Percentiles rank a stretch among this genome's conserved stretches.
Conservation (phyloP, 139 green algal species). For the Asterochloris erici region DNA sequence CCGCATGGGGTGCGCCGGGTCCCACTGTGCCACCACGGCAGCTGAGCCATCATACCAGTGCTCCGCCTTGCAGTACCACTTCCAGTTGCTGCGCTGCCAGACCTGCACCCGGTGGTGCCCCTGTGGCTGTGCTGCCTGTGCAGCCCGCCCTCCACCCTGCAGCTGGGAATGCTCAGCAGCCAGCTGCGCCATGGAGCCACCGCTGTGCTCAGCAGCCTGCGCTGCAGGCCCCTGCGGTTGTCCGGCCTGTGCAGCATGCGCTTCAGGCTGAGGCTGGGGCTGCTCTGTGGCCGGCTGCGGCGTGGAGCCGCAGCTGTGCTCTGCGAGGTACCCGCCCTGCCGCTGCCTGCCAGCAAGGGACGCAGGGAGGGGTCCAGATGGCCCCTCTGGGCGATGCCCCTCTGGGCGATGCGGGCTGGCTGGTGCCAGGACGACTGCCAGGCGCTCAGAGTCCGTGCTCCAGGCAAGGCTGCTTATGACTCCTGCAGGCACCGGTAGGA, state of each 20-base stretch:
- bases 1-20: constrained; percentile 49
- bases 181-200: neutral
- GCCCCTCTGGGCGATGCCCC: too few species aligned
- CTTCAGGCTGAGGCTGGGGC: too few species aligned
- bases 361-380: too few species aligned
- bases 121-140: neutral
- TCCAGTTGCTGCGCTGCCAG: constrained; percentile 93
- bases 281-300: too few species aligned
- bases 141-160: too few species aligned
- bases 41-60: constrained; percentile 11
- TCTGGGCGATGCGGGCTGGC: too few species aligned
- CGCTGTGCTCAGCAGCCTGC: neutral
- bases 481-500: neutral
- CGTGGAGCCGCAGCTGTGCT: too few species aligned
- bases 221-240: too few species aligned
- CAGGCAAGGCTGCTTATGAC: constrained; percentile 52
- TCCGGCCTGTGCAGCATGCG: too few species aligned
- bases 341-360: too few species aligned
- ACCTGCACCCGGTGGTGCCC: constrained; percentile 63
- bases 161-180: too few species aligned
- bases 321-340: too few species aligned
- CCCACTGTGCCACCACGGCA: constrained; percentile 39
- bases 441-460: constrained; percentile 78
- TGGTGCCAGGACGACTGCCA: constrained; percentile 59
- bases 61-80: constrained; percentile 94